These are phyloP conservation scores for Tinospora cordifolia DNA, from an alignment of 164 flowering plant species.

Conservation along the genomic window DNA sequence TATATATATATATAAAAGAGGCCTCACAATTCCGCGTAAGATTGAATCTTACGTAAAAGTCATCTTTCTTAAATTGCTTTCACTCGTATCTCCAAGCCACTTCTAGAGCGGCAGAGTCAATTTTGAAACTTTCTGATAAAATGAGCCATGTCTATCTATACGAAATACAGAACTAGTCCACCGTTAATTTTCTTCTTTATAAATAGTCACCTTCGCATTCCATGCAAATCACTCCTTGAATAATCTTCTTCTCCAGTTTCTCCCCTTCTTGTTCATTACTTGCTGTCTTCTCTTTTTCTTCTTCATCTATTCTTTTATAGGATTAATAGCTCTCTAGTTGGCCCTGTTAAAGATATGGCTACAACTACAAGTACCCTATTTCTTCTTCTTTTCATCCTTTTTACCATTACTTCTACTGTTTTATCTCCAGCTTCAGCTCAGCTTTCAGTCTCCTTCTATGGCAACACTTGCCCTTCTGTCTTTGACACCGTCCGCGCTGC, in stretches of 20 bases:
- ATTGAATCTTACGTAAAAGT: not conserved
- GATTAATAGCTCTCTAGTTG: not conserved
- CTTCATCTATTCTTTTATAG: too few relatives aligned
- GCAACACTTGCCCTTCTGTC: conserved; percentile 27
- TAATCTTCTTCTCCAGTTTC: not conserved
- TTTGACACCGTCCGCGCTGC: conserved; percentile 24
- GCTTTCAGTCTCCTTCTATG: conserved; percentile 24
- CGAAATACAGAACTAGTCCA: not conserved
- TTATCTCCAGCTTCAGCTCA: conserved; percentile 18
- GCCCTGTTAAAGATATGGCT: not conserved
- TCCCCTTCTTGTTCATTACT: not conserved
- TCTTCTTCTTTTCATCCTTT: not conserved
- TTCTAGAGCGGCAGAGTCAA: not conserved
- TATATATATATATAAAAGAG: too few relatives aligned
- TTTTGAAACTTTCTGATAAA: not conserved
- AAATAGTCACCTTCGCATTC: not conserved
- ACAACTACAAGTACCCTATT: not conserved
- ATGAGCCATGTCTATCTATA: too few relatives aligned
- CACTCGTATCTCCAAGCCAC: not conserved
- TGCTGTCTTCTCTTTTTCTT: not conserved
- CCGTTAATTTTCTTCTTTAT: not conserved
- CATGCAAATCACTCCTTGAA: conserved; percentile 4
- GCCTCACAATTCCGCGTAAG: not conserved
- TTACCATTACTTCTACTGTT: not conserved
- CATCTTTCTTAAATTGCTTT: not conserved